Base-by-base conservation (phyloP, 495 filamentous ascomycete species). In the Cercophora sp. region DNA sequence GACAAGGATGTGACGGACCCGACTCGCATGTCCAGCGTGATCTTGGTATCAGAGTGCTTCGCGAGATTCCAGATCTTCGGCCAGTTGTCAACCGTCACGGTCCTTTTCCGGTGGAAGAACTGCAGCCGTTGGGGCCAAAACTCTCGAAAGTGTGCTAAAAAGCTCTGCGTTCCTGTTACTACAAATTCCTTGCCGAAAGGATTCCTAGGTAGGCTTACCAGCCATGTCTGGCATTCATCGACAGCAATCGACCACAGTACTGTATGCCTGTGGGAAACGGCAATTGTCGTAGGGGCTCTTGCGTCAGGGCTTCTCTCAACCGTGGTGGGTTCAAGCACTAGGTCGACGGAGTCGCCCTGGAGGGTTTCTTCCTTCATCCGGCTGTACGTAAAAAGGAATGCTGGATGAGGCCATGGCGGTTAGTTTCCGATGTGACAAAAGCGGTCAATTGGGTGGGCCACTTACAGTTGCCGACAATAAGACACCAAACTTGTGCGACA, bases 401-500 rank as follows among this genome's bases (percentile, higher is more conserved):
- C 63, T 68, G 20, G 8, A 42, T 39, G 6, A 18, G 18, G 35
- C 18, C 35, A 39, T 39, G 18, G 15, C 8, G 35, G 35, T 39
- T 15, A 39, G 35, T 15, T 8, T 39, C 35, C 8, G 35, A 15
- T 15, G 35, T 18, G 15, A 45, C n/a, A 27, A 19, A 25, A 6
- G 2, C 9, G 11, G n/a, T 10, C 9, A 27, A 22, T 10, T 5
- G 11, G 25, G 22, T 10, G 19, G 32, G 15, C 24, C 9, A 34
- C 62, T 40, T 56, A 71, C 68, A 61, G 31, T 69, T 62, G 50
- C 69, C 62, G 4, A 73, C 34, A 5, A 70, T 51, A 15, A 71
- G 43, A 50, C 59, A 66, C 70, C 70, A 73, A 18, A 70, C 26
- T 44, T 73, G 70, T 10, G 69, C 48, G 25, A 73, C 59, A 43